phyloP scores from a whole-genome alignment of 148 eudicot genomes.

The Suaeda aralocaspica region DNA sequence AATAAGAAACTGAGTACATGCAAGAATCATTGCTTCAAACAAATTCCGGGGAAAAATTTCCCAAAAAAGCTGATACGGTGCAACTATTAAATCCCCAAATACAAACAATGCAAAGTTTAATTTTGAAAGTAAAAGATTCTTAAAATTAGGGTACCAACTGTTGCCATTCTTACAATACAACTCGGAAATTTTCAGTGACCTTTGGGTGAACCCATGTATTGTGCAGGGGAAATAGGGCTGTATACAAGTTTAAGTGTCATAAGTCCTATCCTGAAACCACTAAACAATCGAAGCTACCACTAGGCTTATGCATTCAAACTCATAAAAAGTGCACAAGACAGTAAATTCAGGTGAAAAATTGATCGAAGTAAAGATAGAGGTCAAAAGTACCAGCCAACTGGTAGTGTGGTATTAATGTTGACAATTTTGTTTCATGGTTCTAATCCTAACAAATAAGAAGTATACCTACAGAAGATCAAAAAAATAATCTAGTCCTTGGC shows the following conservation, averaged over 20 bases:
- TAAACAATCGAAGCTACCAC: background rate
- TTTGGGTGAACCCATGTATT: background rate
- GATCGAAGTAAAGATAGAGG: background rate
- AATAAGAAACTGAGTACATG: no score
- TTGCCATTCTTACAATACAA: no score
- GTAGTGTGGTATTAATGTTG: background rate
- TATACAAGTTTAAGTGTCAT: background rate
- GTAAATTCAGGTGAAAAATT: background rate
- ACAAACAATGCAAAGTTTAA: no score
- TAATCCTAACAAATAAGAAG: background rate
- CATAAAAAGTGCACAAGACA: background rate
- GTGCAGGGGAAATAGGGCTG: background rate
- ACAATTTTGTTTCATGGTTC: background rate
- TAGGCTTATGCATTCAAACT: background rate
- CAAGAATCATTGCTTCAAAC: no score
- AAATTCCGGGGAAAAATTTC: no score
- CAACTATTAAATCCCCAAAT: no score
- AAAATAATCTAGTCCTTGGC: conserved; percentile 96
- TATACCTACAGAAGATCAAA: conserved; percentile 52
- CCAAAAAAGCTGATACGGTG: no score
- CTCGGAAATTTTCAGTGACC: background rate
- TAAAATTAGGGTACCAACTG: no score
- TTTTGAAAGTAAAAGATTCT: no score
- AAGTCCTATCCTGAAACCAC: background rate
- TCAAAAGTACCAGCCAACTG: background rate